A percentile compares a stretch with the other conserved stretches of the same genome.
Conservation (phyloP, 495 filamentous ascomycete species). For the Xylaria cubensis region DNA sequence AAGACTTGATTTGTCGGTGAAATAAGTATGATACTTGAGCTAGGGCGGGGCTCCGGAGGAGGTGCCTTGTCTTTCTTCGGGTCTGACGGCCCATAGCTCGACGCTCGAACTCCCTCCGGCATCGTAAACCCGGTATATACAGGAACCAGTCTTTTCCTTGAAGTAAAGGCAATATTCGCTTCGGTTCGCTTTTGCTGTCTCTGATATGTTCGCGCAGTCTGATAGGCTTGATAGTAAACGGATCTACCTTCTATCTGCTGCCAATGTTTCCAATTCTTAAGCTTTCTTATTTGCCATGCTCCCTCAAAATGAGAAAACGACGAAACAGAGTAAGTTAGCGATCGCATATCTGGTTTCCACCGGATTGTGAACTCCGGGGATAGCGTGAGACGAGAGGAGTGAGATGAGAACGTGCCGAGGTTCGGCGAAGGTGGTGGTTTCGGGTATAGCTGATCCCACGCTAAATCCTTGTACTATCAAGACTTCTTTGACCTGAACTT, state of each 20-base stretch:
- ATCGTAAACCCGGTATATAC: neutral
- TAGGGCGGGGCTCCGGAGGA: conserved; percentile 35
- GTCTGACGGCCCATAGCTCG: conserved; percentile 1
- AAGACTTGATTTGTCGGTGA: conserved; percentile 87
- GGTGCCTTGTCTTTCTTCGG: conserved; percentile 21
- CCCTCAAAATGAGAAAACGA: neutral
- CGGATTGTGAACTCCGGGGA: neutral
- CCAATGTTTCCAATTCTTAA: neutral
- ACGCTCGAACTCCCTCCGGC: conserved; percentile 7
- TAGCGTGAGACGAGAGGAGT: neutral
- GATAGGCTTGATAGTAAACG: neutral
- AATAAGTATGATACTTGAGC: conserved; percentile 77
- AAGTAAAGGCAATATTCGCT: neutral
- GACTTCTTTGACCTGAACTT: neutral
- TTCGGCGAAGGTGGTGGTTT: neutral
- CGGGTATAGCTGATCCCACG: conserved; percentile 2
- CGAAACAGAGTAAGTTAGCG: neutral
- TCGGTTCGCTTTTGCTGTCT: neutral
- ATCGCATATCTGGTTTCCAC: conserved; percentile 1
- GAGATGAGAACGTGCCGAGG: conserved; percentile 20
- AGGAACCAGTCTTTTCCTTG: neutral
- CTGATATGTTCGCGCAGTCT: neutral
- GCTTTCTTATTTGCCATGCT: neutral
- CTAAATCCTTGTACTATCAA: neutral
- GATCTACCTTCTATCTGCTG: neutral